These are phyloP conservation scores for Irpex lacteus DNA, from an alignment of 1,284 basidiomycete species.

Conservation along the genomic window DNA sequence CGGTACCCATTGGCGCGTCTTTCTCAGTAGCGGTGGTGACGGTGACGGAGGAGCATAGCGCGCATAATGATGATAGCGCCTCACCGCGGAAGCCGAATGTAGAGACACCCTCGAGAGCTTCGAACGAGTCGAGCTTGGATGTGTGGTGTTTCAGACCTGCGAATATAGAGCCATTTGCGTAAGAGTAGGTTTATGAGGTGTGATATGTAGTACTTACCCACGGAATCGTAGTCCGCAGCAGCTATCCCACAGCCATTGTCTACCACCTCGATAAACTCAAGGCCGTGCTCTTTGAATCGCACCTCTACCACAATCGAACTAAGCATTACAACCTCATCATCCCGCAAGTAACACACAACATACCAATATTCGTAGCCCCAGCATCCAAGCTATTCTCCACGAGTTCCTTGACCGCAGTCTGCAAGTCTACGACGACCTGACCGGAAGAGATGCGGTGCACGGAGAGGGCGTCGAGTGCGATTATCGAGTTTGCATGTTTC, in stretches of 20 bases:
- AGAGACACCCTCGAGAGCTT: slow-evolving; percentile 70
- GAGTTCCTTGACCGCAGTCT: slow-evolving; percentile 93
- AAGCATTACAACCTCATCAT: neutral
- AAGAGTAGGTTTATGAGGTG: neutral
- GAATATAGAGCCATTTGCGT: slow-evolving; percentile 1
- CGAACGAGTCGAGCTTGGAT: slow-evolving; percentile 82
- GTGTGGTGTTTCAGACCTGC: slow-evolving; percentile 91
- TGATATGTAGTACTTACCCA: slow-evolving; percentile 53
- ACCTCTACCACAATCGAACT: slow-evolving; percentile 64
- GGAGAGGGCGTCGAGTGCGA: slow-evolving; percentile 72
- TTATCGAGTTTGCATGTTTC: slow-evolving; percentile 28
- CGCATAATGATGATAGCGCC: slow-evolving; percentile 91
- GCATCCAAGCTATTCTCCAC: slow-evolving; percentile 97
- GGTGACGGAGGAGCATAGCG: slow-evolving; percentile 69
- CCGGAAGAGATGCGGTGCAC: slow-evolving; percentile 89
- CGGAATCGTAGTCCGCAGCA: slow-evolving; percentile 70
- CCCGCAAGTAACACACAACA: too few species aligned
- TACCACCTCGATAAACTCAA: slow-evolving; percentile 84
- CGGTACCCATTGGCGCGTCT: slow-evolving; percentile 74
- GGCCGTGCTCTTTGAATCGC: slow-evolving; percentile 86
- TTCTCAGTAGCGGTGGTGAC: slow-evolving; percentile 73
- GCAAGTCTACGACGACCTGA: slow-evolving; percentile 93
- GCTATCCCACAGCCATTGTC: slow-evolving; percentile 93
- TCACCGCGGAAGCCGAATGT: slow-evolving; percentile 98
- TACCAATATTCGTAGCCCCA: slow-evolving; percentile 84